Base-by-base conservation (phyloP, 208 protist species). In the Acanthamoeba sp. region DNA sequence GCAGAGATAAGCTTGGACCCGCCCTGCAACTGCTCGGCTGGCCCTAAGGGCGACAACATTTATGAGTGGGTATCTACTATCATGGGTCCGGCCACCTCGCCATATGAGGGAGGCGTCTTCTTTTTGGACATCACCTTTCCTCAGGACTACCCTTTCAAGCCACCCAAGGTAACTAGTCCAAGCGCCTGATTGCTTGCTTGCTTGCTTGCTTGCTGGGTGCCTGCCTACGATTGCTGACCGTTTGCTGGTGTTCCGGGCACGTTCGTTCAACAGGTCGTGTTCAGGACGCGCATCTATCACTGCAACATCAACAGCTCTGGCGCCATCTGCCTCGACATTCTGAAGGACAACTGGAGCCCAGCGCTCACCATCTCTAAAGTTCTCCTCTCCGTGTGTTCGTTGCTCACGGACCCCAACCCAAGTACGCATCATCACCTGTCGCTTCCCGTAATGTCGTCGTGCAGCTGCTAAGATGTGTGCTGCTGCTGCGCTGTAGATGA, bases 361-460 rank as follows among this genome's bases (percentile, higher is more conserved):
- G 98, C 98, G n/a, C 92, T 99, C 10, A 99, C 98, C 9, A 98
- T 99, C 20, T 96, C 96, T 32, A 98, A 98, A 90, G 98, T 99
- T 48, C 95, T 99, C 38, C 96, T 99, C 18, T 99, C 98, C 2
- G 97, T 99, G 45, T 97, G 95, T 78, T 97, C 97, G 1, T 91
- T 99, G 62, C 95, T 99, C 9, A 97, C 97, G 20, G 98, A 99
- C 92, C 97, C 98, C 22, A 99, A 99, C 92, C 97, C 98, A 69
- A 96, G 97, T 94, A 96, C 82, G 89, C 55, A 2, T 34, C 27
- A 20, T 34, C 38, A 78, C 82, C 95, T 76, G 18, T 32, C 12
- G 76, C 90, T 22, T 0, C 29, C 16, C 6, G 10, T 22, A 18
- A 4, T 24, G 18, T 16, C 55, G 22, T 59, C 55, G n/a, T n/a